Base-by-base conservation (phyloP, 2,329 filamentous ascomycete genomes). In the Claviceps cyperi region DNA sequence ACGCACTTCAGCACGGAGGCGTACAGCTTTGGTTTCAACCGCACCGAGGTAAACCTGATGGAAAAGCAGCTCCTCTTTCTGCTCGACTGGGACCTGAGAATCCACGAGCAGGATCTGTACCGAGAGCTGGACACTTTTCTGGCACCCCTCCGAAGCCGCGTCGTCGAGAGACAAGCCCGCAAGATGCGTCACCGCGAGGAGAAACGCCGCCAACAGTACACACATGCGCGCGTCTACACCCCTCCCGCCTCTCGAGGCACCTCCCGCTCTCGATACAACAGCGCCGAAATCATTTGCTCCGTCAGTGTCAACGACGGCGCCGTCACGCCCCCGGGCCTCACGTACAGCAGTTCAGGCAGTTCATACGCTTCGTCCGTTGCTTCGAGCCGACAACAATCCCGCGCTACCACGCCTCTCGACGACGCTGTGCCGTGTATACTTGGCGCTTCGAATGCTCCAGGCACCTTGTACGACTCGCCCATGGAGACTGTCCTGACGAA, bases 41-140 rank as follows among this genome's bases (percentile, higher is more conserved):
- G 90, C 58, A 92, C 87, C 37, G 92, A 98, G 71, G 92, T 98
- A 60, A 98, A 98, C 73, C 77, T 97, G 54, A 98, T 98, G 92
- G 92, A 98, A 77, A 94, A 94, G 77, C 92, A 98, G 70, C 78
- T 98, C 32, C 83, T 98, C 48, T 92, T 88, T 73, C 78, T 98
- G 43, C 76, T 98, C 44, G 86, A 96, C 64, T 98, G 90, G 88
- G 88, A 98, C 58, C 79, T 95, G 53, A 79, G 86, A 57, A 89
- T 98, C 62, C 82, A 76, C 41, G 81, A 89, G 62, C 76, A 90
- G 50, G 89, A 97, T 60, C 81, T 98, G 43, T 88, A 94, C 72
- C 75, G 74, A 57, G 86, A 95, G 66, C 76, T 97, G 40, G 88
- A 96, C 59, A 78, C 78, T 41, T 97, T 97, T 75, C 78, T 98